Percentiles rank a stretch among this genome's conserved stretches.
Evolutionary conservation across 305 asterid species (phyloP).

Genomic region (Rubia balearica): DNA sequence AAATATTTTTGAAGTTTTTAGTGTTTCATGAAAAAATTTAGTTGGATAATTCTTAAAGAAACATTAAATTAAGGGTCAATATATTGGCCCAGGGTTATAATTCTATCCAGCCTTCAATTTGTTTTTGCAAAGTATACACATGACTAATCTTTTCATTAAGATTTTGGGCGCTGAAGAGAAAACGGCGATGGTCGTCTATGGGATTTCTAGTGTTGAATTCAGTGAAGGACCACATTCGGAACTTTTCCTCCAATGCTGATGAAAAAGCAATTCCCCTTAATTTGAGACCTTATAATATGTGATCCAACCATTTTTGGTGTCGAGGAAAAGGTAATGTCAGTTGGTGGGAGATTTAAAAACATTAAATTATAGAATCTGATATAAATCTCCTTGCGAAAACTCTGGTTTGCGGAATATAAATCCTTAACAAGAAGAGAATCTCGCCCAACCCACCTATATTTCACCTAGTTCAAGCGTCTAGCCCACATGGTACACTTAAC

Average conservation of each 20-base stretch:
- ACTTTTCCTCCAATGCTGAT: slow-evolving; percentile 61
- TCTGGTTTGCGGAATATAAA: no score
- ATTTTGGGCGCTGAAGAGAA: slow-evolving; percentile 43
- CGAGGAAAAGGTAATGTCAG: slow-evolving; percentile 55
- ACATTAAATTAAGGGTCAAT: no score
- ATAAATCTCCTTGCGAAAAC: no score
- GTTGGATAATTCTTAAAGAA: no score
- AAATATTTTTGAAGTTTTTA: no score
- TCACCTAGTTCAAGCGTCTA: no score
- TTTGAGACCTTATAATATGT: slow-evolving; percentile 60
- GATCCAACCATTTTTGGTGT: slow-evolving; percentile 66
- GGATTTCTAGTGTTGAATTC: slow-evolving; percentile 68
- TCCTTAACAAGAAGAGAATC: no score
- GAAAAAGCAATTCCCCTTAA: slow-evolving; percentile 61
- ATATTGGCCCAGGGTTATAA: slow-evolving; percentile 21
- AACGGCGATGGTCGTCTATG: slow-evolving; percentile 69
- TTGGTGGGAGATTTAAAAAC: background rate
- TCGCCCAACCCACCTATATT: no score
- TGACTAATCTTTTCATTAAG: slow-evolving; percentile 29
- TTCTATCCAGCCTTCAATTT: slow-evolving; percentile 36
- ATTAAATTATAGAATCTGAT: no score
- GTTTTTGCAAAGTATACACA: slow-evolving; percentile 37
- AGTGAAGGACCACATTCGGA: slow-evolving; percentile 60
- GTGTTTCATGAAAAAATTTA: no score
- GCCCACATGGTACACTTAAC: no score